phyloP scores from a whole-genome alignment of 1,284 basidiomycete species.

The Coniophora puteana region DNA sequence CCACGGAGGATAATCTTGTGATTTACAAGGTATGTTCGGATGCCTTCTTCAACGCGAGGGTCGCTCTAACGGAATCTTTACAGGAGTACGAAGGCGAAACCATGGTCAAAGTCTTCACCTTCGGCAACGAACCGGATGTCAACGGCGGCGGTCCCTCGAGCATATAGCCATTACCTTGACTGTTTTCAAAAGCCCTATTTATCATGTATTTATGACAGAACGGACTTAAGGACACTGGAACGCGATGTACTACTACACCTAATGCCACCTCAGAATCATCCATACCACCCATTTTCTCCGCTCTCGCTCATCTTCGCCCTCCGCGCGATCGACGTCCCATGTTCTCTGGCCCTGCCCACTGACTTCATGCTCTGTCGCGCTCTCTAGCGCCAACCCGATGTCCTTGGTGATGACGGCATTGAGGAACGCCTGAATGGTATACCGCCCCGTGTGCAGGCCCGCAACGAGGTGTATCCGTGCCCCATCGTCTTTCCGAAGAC shows the following conservation, averaged over 20 bases:
- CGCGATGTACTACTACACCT: constrained; percentile 5
- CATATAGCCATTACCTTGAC: constrained; percentile 9
- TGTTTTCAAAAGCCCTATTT: not conserved
- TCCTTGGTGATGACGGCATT: constrained; percentile 22
- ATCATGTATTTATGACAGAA: constrained; percentile 1
- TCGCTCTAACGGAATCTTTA: constrained; percentile 7
- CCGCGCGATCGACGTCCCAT: constrained; percentile 51
- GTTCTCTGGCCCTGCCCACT: constrained; percentile 32
- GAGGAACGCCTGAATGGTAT: constrained; percentile 62
- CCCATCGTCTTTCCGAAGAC: constrained; percentile 37
- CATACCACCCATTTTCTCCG: constrained; percentile 68
- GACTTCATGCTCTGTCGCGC: constrained; percentile 45
- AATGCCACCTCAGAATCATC: constrained; percentile 54
- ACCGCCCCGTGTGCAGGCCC: constrained; percentile 71
- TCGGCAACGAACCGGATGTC: constrained; percentile 17
- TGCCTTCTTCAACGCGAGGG: not conserved
- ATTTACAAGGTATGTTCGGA: constrained; percentile 24
- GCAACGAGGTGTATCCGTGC: constrained; percentile 61
- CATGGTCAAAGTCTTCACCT: constrained; percentile 28
- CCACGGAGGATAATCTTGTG: constrained; percentile 29
- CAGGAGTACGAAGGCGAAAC: constrained; percentile 32
- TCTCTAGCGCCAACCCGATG: constrained; percentile 46
- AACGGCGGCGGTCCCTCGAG: not conserved
- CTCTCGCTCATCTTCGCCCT: constrained; percentile 57
- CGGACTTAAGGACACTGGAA: constrained; percentile 8